phyloP scores from a whole-genome alignment of 768 basidiomycete genomes.

The Lactarius psammicola region DNA sequence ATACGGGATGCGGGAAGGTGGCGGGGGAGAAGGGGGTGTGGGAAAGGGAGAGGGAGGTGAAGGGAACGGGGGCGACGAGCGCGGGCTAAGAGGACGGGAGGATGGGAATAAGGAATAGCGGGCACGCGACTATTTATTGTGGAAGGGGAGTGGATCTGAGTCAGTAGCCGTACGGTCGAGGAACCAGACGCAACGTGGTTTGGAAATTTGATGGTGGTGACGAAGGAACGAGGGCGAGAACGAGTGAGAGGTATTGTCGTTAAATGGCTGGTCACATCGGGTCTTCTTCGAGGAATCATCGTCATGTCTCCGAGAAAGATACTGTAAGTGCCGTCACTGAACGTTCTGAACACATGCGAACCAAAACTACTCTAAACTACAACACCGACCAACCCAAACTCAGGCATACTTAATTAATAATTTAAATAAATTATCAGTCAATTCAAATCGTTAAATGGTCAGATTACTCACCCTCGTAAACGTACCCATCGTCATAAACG shows the following conservation, averaged over 20 bases:
- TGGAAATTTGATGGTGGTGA: background rate
- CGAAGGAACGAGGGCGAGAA: background rate
- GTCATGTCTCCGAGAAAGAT: background rate
- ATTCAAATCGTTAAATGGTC: background rate
- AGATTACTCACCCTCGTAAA: conserved; percentile 75
- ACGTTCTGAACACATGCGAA: no score
- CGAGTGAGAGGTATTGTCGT: conserved; percentile 4
- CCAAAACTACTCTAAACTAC: no score
- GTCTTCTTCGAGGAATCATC: background rate
- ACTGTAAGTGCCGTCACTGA: no score
- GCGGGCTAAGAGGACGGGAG: background rate
- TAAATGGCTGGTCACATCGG: background rate
- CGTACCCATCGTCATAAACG: conserved; percentile 89
- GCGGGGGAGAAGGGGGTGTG: conserved; percentile 6
- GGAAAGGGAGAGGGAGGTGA: no score
- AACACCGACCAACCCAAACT: conserved; percentile 22
- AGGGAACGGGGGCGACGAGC: background rate
- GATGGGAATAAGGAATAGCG: background rate
- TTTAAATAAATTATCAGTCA: background rate
- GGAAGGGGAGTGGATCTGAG: conserved; percentile 1
- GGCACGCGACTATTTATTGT: conserved; percentile 20
- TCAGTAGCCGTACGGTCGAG: conserved; percentile 9
- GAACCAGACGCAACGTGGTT: conserved; percentile 7
- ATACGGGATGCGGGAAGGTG: conserved; percentile 14
- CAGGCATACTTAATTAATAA: conserved; percentile 31